Conservation (phyloP, 2,329 filamentous ascomycete genomes). For the Pestalotiopsis sp. region DNA sequence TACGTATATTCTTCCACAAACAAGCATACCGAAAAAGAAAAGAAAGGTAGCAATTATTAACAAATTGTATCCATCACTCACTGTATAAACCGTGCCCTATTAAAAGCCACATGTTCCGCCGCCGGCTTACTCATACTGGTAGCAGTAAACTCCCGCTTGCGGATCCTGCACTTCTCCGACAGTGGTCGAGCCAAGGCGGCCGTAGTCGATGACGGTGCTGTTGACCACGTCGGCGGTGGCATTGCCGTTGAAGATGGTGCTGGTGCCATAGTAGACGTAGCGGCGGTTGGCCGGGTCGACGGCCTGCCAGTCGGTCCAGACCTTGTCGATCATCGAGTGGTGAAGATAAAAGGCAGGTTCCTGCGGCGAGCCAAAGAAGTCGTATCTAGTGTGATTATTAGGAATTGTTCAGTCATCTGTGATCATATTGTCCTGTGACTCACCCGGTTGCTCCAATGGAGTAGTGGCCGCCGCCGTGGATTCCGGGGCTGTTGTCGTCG, state of each 20-base stretch:
- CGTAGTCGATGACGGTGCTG: neutral
- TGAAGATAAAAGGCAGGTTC: slow-evolving; percentile 22
- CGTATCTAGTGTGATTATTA: neutral
- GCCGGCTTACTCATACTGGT: neutral
- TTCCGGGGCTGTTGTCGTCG: slow-evolving; percentile 23
- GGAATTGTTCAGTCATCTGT: neutral
- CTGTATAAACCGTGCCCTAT: too few species aligned
- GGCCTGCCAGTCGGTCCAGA: slow-evolving; percentile 13
- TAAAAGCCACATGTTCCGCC: neutral
- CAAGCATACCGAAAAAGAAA: too few species aligned
- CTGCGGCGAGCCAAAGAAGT: neutral
- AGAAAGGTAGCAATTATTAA: too few species aligned
- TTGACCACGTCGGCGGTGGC: neutral
- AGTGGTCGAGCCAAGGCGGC: neutral
- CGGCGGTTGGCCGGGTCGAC: neutral
- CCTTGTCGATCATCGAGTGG: slow-evolving; percentile 16
- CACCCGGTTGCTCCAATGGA: slow-evolving; percentile 27
- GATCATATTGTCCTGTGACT: neutral
- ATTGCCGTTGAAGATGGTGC: slow-evolving; percentile 4
- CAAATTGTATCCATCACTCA: too few species aligned
- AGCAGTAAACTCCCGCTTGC: neutral
- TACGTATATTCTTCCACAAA: too few species aligned
- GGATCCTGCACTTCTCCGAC: slow-evolving; percentile 1
- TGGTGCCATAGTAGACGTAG: neutral
- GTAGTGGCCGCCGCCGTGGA: slow-evolving; percentile 30